Evolutionary conservation across 768 basidiomycete genomes (phyloP).

Genomic region (Russula sp.): DNA sequence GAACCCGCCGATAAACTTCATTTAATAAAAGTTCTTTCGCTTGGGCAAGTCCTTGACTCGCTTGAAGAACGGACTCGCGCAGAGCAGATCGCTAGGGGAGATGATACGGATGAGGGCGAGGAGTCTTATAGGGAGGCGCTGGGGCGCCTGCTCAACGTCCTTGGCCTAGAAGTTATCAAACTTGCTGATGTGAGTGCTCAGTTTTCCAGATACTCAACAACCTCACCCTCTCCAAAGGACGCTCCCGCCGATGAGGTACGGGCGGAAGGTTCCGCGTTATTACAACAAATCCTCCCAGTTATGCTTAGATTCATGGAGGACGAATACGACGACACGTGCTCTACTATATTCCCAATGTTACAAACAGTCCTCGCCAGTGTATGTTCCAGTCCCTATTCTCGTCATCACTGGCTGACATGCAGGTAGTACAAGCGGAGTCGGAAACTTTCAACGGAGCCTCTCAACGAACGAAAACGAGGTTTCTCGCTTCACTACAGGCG

Average conservation of each 20-base stretch:
- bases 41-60: conserved; percentile 77
- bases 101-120: conserved; percentile 78
- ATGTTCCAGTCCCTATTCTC: conserved; percentile 37
- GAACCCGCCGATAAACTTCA: conserved; percentile 87
- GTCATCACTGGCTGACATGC: conserved; percentile 7
- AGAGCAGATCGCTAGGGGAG: conserved; percentile 63
- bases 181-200: conserved; percentile 64
- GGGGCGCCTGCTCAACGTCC: conserved; percentile 75
- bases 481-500: conserved; percentile 73
- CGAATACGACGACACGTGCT: conserved; percentile 83
- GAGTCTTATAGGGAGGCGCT: conserved; percentile 87
- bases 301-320: conserved; percentile 89
- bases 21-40: conserved; percentile 82
- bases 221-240: conserved; percentile 45
- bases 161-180: conserved; percentile 81
- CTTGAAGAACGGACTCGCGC: conserved; percentile 73
- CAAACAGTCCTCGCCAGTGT: conserved; percentile 72
- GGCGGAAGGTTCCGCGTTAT: conserved; percentile 58
- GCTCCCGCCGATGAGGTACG: conserved; percentile 56
- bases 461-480: conserved; percentile 66
- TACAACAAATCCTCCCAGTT: conserved; percentile 70
- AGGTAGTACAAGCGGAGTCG: conserved; percentile 77
- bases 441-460: conserved; percentile 56
- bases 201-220: conserved; percentile 14
- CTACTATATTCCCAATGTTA: conserved; percentile 79